Base-by-base conservation (phyloP, 2,329 filamentous ascomycete species). In the Thermothelomyces thermophilus region DNA sequence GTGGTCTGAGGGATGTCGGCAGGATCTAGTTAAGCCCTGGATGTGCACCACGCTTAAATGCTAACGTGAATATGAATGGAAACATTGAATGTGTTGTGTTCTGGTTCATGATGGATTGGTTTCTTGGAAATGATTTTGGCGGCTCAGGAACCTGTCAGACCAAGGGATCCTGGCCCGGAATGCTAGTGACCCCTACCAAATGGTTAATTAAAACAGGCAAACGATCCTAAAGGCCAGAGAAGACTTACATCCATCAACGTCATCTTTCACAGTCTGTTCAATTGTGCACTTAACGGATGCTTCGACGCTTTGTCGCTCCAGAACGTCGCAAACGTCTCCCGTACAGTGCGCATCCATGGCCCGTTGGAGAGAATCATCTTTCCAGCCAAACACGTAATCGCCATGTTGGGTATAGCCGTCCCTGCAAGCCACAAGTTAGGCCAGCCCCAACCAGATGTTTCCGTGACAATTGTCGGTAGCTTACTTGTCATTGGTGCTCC, bases 231-330 rank as follows among this genome's bases (percentile, higher is more conserved):
- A 7, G 19, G 24, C 5, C 22, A 2, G n/a, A 41, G 16, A 5
- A 1, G 42, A 66, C 65, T 54, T 26, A 56, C 56, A 56, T 39
- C 49, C 54, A 35, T 54, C 47, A n/a, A 54, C 46, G 22, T 54
- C 41, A 11, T 56, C 54, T 5, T 51, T 24, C 0, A 53, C 51
- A 7, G 37, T 45, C 28, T 37, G 41, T 11, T 39, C 33, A 28
- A 46, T 28, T 1, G 46, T 49, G 33, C 56, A 56, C 48, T 55
- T 49, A 17, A 52, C 39, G 2, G 54, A 53, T 34, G 56, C 49
- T 36, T 58, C 56, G 3, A 48, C 35, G 11, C 47, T 53, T 34
- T 56, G 56, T 4, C 28, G 41, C 33, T 52, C 30, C 30, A 58
- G 24, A 3, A 35, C 43, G 3, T 16, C 24, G 30, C 53, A 55